Percentiles rank a stretch among this genome's conserved stretches.
Conservation (phyloP, 2,329 filamentous ascomycete genomes). For the Epichloe festucae region DNA sequence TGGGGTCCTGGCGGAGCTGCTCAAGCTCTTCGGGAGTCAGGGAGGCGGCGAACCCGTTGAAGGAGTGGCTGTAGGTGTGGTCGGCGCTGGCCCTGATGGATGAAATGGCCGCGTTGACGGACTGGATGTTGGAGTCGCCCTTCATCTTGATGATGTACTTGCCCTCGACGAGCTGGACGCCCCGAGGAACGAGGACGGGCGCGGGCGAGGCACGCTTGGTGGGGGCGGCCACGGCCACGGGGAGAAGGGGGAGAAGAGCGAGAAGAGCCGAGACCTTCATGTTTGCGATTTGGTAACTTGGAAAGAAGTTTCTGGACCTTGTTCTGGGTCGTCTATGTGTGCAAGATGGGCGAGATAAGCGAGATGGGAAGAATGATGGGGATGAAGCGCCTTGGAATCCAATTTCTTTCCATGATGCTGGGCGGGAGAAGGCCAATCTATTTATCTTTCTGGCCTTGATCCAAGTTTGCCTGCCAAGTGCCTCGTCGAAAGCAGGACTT, state of each 20-base stretch:
- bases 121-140: slow-evolving; percentile 10
- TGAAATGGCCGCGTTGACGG: slow-evolving; percentile 14
- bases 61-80: slow-evolving; percentile 16
- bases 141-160: slow-evolving; percentile 27
- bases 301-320: neutral
- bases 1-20: slow-evolving; percentile 14
- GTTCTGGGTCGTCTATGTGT: neutral
- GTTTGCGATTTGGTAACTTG: neutral
- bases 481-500: neutral
- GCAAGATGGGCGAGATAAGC: neutral
- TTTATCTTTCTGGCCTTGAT: neutral
- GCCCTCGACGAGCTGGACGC: slow-evolving; percentile 18
- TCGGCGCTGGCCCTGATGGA: slow-evolving; percentile 19
- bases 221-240: slow-evolving; percentile 19
- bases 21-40: slow-evolving; percentile 14
- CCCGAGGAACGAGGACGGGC: slow-evolving; percentile 20
- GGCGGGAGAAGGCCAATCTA: neutral
- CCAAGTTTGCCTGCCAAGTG: neutral
- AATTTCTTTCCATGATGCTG: too few relatives aligned
- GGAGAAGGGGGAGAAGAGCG: slow-evolving; percentile 19
- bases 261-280: slow-evolving; percentile 22
- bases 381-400: neutral
- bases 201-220: slow-evolving; percentile 20
- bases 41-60: slow-evolving; percentile 17
- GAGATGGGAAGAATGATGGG: neutral